Evolutionary conservation across 2,329 filamentous ascomycete genomes (phyloP).

Genomic region (Helotiales sp.): DNA sequence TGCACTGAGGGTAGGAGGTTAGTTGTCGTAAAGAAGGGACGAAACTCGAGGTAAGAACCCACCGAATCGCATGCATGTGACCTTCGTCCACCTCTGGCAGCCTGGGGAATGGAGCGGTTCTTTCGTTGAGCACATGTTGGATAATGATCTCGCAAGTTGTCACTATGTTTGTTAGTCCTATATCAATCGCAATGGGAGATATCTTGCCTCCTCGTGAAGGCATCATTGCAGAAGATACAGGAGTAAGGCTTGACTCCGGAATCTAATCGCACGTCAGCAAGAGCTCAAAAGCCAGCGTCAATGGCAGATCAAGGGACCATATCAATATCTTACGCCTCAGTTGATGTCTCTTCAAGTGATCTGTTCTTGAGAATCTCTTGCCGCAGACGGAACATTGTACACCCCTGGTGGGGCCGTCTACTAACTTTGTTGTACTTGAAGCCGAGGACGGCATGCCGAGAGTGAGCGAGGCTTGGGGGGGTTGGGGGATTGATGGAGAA

Average conservation of each 20-base stretch:
- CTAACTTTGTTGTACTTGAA: slow-evolving; percentile 14
- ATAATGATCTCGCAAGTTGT: slow-evolving; percentile 53
- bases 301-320: slow-evolving; percentile 3
- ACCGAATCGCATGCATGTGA: slow-evolving; percentile 54
- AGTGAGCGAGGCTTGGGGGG: background rate
- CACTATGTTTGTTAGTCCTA: slow-evolving; percentile 40
- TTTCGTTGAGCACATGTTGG: slow-evolving; percentile 48
- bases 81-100: slow-evolving; percentile 50
- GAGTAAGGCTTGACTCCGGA: slow-evolving; percentile 53
- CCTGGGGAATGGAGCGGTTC: slow-evolving; percentile 50
- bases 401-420: slow-evolving; percentile 21
- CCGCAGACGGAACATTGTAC: slow-evolving; percentile 48
- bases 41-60: slow-evolving; percentile 33
- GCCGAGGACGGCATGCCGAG: background rate
- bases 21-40: slow-evolving; percentile 8
- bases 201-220: slow-evolving; percentile 51
- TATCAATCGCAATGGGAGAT: background rate
- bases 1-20: slow-evolving; percentile 45
- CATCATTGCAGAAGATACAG: slow-evolving; percentile 51
- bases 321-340: slow-evolving; percentile 47
- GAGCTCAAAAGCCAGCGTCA: background rate
- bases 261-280: slow-evolving; percentile 42
- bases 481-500: background rate
- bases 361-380: slow-evolving; percentile 52
- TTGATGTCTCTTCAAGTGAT: slow-evolving; percentile 54